Evolutionary conservation across 2,329 filamentous ascomycete genomes (phyloP).

Genomic region (Sporothrix humicola): DNA sequence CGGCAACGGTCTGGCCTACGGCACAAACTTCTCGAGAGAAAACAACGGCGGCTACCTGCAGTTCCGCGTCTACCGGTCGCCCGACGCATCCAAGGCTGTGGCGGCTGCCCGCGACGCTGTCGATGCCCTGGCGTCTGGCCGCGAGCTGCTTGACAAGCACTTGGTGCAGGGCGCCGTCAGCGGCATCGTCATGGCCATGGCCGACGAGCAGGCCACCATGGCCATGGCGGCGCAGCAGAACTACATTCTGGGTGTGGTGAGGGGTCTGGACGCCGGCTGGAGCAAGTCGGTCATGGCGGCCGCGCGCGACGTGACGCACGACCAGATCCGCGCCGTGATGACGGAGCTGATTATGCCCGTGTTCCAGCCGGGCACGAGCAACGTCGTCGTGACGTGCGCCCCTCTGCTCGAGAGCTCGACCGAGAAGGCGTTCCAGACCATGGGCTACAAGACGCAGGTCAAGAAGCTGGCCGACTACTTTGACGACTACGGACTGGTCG

Average conservation of each 20-base stretch:
- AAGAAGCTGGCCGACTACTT: conserved; percentile 79
- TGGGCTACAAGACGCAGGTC: conserved; percentile 79
- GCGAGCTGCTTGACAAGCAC: conserved; percentile 74
- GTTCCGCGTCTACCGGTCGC: conserved; percentile 88
- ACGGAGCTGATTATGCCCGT: conserved; percentile 76
- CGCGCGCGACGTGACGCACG: conserved; percentile 74
- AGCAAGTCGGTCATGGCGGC: conserved; percentile 78
- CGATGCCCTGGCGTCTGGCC: conserved; percentile 73
- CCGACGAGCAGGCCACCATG: conserved; percentile 88
- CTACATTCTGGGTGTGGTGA: conserved; percentile 81
- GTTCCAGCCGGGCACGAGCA: conserved; percentile 79
- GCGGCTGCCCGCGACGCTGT: conserved; percentile 76
- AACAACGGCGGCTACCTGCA: conserved; percentile 79
- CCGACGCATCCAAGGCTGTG: conserved; percentile 87
- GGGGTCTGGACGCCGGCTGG: conserved; percentile 77
- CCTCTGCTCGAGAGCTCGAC: conserved; percentile 81
- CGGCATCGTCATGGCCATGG: conserved; percentile 83
- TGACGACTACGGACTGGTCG: conserved; percentile 84
- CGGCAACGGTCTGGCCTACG: conserved; percentile 92
- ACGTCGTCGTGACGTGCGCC: conserved; percentile 87
- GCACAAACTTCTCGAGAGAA: conserved; percentile 77
- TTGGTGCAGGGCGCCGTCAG: conserved; percentile 90
- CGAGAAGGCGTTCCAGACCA: conserved; percentile 72
- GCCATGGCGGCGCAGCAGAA: conserved; percentile 79
- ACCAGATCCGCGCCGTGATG: conserved; percentile 78